Base-by-base conservation (phyloP, 208 protist genomes). In the Leishmania guyanensis region DNA sequence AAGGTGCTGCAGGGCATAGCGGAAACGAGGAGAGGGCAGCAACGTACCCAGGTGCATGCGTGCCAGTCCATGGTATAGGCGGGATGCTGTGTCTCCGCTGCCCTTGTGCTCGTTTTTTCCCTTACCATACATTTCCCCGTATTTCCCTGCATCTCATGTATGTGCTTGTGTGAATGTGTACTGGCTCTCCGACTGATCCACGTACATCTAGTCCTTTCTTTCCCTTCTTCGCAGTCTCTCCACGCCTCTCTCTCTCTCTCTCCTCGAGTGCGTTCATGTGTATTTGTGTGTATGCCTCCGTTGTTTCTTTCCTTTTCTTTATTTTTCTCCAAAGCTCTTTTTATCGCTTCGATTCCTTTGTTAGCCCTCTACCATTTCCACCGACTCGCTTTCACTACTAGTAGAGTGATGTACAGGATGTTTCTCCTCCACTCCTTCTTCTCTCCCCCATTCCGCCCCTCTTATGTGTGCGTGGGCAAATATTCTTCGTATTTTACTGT, bases 401-500 rank as follows among this genome's bases (percentile, higher is more conserved):
- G 16, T 54, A 50, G 39, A 50, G 69, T 73, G 69, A 73, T 73
- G 69, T 73, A 73, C 69, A 73, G 39, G 50, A 65, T 64, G 17
- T 56, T 22, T 76, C 54, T 64, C 51, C 17, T 62, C 72, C 6
- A 26, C 36, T 0, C 22, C 17, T 43, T 69, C 17, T 50, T 78
- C 3, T 50, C 29, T 66, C 39, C 22, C 16, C 29, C 39, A 46
- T 68, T 0, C 39, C 51, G 20, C 29, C 26, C 33, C 22, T 8
- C 29, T 58, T 29, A 5, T 51, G 56, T 71, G 33, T 48, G 50
- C 46, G 5, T 78, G 5, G 29, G 53, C 8, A 53, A 10, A 29
- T 62, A 33, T 29, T 79, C 33, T 77, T 70, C 26, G 8, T 77
- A 62, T 77, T 70, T 58, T 48, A 62, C 62, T 53, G 46, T 76